Conservation (phyloP, 2,329 filamentous ascomycete genomes). For the Ophiostoma montium region DNA sequence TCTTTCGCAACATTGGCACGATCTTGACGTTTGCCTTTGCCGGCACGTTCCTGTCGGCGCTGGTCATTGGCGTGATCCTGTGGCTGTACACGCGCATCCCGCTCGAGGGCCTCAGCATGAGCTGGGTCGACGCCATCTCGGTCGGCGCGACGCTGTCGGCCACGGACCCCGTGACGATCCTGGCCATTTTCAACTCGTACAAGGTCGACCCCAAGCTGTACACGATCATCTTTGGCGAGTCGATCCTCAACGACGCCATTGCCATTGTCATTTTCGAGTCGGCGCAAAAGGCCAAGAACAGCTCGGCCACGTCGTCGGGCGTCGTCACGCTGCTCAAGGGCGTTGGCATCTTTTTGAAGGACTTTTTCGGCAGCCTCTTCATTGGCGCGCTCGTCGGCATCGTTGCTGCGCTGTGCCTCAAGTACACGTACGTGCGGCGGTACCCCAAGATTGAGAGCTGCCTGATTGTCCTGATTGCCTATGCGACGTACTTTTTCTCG, state of each 20-base stretch:
- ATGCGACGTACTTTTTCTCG: constrained; percentile 95
- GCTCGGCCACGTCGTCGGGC: constrained; percentile 55
- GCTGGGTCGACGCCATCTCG: constrained; percentile 89
- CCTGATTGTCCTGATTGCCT: constrained; percentile 82
- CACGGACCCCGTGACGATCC: constrained; percentile 91
- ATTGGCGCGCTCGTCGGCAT: constrained; percentile 84
- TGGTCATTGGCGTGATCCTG: constrained; percentile 82
- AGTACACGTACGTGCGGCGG: constrained; percentile 85
- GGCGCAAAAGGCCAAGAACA: constrained; percentile 79
- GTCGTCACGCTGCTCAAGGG: constrained; percentile 78
- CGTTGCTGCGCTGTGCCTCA: constrained; percentile 72
- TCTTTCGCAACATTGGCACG: constrained; percentile 95
- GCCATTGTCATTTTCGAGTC: constrained; percentile 98
- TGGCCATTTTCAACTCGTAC: constrained; percentile 98
- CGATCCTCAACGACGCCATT: constrained; percentile 94
- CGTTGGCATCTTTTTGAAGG: constrained; percentile 83
- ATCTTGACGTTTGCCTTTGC: constrained; percentile 97
- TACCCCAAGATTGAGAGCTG: constrained; percentile 97
- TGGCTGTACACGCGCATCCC: constrained; percentile 82
- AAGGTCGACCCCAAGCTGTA: constrained; percentile 98
- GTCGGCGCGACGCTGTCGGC: constrained; percentile 93
- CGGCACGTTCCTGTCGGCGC: constrained; percentile 89
- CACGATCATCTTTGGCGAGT: constrained; percentile 97
- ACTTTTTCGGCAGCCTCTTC: constrained; percentile 87
- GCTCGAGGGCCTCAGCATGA: constrained; percentile 71